Percentiles rank a stretch among this genome's conserved stretches.
Conservation (phyloP, 2,329 filamentous ascomycete genomes). For the Saccharata proteae region DNA sequence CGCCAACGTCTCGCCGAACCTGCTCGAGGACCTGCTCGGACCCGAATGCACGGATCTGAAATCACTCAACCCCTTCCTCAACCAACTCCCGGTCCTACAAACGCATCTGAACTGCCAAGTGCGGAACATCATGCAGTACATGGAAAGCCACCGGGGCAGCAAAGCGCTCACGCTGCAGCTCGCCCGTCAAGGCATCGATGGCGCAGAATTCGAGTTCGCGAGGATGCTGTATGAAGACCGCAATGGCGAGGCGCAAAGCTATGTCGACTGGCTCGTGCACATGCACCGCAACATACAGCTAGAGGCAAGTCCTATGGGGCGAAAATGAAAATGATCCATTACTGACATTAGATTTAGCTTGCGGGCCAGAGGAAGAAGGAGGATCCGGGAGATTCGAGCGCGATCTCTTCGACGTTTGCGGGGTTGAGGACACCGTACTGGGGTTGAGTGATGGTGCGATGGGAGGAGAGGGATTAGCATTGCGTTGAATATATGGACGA, state of each 20-base stretch:
- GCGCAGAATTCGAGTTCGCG: constrained; percentile 94
- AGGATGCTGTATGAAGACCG: constrained; percentile 82
- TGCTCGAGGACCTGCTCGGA: constrained; percentile 84
- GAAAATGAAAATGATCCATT: constrained; percentile 1
- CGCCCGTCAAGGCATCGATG: constrained; percentile 83
- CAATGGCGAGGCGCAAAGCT: constrained; percentile 95
- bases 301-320: constrained; percentile 45
- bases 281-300: constrained; percentile 87
- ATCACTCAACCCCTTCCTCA: constrained; percentile 68
- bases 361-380: constrained; percentile 61
- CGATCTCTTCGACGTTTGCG: constrained; percentile 21
- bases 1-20: constrained; percentile 78
- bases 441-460: too few species aligned
- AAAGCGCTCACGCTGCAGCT: constrained; percentile 85
- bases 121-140: constrained; percentile 81
- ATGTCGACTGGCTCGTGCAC: constrained; percentile 96
- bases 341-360: constrained; percentile 24
- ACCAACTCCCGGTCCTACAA: constrained; percentile 68
- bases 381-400: constrained; percentile 29
- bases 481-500: too few species aligned
- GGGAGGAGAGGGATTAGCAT: too few species aligned
- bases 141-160: constrained; percentile 66
- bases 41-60: constrained; percentile 59
- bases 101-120: constrained; percentile 93
- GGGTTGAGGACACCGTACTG: constrained; percentile 28